These are phyloP conservation scores for Hortiboletus campestris DNA, from an alignment of 768 basidiomycete genomes.

Conservation along the genomic window DNA sequence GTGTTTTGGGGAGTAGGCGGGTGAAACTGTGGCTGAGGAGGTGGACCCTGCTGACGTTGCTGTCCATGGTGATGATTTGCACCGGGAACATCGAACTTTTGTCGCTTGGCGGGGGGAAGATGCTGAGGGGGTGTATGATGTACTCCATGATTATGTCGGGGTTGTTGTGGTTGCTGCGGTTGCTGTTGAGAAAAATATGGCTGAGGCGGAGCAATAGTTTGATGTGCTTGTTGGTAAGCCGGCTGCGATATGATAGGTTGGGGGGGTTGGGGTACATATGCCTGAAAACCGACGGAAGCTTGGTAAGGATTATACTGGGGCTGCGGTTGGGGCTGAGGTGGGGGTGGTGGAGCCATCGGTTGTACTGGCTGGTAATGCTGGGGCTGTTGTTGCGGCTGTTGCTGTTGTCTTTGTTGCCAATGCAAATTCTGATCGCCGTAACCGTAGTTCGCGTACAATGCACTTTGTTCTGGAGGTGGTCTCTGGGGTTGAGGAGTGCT, in stretches of 20 bases:
- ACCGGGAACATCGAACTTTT: conserved; percentile 80
- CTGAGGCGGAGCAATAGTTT: conserved; percentile 39
- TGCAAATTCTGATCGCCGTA: conserved; percentile 68
- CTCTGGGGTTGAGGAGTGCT: conserved; percentile 59
- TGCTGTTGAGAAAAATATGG: conserved; percentile 41
- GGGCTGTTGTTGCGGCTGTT: conserved; percentile 45
- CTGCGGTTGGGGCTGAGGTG: conserved; percentile 55
- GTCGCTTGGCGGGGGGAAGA: conserved; percentile 89
- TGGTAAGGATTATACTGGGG: conserved; percentile 78
- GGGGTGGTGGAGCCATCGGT: conserved; percentile 49
- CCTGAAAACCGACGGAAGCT: conserved; percentile 60
- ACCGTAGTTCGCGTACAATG: conserved; percentile 88
- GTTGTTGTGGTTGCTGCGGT: conserved; percentile 40
- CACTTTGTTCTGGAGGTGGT: conserved; percentile 75
- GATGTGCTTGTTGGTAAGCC: conserved; percentile 44
- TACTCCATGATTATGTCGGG: conserved; percentile 45
- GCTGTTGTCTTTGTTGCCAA: conserved; percentile 69
- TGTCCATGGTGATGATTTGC: conserved; percentile 42
- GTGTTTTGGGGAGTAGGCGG: conserved; percentile 28
- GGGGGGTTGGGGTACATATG: conserved; percentile 63
- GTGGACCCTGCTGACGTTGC: conserved; percentile 44
- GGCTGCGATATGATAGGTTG: conserved; percentile 52
- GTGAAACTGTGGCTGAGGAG: conserved; percentile 63
- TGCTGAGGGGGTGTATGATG: conserved; percentile 75
- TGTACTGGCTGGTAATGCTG: conserved; percentile 52